Evolutionary conservation across 495 filamentous ascomycete species (phyloP).

Genomic region (Xylaria scruposa): DNA sequence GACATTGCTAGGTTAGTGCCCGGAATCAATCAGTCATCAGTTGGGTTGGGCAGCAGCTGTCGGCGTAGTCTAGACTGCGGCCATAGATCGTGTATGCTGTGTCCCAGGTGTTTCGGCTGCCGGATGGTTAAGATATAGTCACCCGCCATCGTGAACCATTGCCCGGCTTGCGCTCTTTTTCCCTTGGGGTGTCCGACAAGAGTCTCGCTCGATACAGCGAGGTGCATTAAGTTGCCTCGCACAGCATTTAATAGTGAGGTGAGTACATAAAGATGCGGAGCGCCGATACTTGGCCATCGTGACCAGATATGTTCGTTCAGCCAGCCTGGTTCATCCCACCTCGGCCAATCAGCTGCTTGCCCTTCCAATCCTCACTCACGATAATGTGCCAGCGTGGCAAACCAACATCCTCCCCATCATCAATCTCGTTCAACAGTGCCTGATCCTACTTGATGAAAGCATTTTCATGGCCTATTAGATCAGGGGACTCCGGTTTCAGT

Average conservation of each 20-base stretch:
- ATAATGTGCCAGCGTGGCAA: conserved; percentile 12
- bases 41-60: conserved; percentile 10
- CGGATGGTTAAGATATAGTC: background rate
- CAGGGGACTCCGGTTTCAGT: background rate
- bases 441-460: background rate
- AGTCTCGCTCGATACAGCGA: background rate
- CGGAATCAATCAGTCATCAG: background rate
- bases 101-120: conserved; percentile 5
- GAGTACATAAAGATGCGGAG: background rate
- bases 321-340: conserved; percentile 7
- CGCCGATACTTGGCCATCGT: background rate
- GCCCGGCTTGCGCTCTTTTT: background rate
- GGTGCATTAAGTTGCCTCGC: conserved; percentile 14
- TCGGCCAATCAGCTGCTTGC: conserved; percentile 8
- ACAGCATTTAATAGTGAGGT: conserved; percentile 10
- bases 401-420: background rate
- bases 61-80: background rate
- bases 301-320: conserved; percentile 1
- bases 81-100: background rate
- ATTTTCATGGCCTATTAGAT: background rate
- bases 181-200: background rate
- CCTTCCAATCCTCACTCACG: background rate
- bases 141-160: background rate
- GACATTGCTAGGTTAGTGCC: background rate
- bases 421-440: background rate